phyloP scores from a whole-genome alignment of 345 rosid genomes.

The Aquilaria sinensis region DNA sequence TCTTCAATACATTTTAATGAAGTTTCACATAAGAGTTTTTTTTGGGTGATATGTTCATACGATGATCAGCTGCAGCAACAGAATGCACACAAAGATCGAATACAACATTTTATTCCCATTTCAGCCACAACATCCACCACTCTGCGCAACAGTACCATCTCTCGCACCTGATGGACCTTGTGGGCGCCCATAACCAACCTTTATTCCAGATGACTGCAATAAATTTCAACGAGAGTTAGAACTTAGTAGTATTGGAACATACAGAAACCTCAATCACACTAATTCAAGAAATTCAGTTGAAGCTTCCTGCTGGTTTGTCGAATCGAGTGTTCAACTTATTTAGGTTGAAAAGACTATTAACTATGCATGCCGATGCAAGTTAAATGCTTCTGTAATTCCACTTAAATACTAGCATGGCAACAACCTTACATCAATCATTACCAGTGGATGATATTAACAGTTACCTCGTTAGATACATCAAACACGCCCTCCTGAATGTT shows the following conservation, averaged over 20 bases:
- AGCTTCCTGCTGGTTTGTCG: too few species aligned
- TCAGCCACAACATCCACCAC: constrained; percentile 65
- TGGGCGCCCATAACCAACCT: constrained; percentile 75
- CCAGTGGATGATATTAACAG: not conserved
- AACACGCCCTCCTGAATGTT: constrained; percentile 85
- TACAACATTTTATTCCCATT: constrained; percentile 1
- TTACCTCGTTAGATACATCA: constrained; percentile 89
- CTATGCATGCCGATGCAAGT: too few species aligned
- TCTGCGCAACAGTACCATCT: constrained; percentile 70
- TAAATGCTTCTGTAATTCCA: too few species aligned
- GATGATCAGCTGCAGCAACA: constrained; percentile 10
- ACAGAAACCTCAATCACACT: not conserved
- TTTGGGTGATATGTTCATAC: constrained; percentile 8
- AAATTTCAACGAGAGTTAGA: constrained; percentile 2
- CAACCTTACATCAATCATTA: not conserved
- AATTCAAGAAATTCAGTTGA: too few species aligned
- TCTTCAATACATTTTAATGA: not conserved
- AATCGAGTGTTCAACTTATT: too few species aligned
- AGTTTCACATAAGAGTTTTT: constrained; percentile 6
- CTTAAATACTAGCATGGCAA: too few species aligned
- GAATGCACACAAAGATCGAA: constrained; percentile 15
- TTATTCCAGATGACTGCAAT: constrained; percentile 85
- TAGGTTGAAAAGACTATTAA: too few species aligned
- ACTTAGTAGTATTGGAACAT: not conserved
- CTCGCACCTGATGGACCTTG: constrained; percentile 71